Percentiles rank a stretch among this genome's conserved stretches.
These are phyloP conservation scores for Helenozyma rhizophorensis DNA, from an alignment of 805 yeast species.

Conservation along the genomic window DNA sequence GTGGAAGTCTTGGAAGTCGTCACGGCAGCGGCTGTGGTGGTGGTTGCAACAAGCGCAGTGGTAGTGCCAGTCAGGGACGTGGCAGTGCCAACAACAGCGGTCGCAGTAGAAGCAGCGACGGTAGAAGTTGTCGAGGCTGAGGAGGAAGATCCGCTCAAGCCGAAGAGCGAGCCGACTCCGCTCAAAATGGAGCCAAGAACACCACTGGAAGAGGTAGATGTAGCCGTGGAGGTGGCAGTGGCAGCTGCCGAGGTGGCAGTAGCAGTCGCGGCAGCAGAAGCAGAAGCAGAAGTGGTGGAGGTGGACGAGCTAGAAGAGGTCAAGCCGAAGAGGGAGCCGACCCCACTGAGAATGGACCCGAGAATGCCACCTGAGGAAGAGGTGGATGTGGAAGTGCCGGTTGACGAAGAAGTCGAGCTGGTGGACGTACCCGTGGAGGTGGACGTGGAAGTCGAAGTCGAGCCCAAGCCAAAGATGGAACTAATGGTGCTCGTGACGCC, in stretches of 20 bases:
- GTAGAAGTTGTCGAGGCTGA: conserved; percentile 3
- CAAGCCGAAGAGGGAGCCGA: conserved; percentile 2
- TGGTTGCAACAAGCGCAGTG: conserved; percentile 3
- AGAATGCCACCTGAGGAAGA: conserved; percentile 3
- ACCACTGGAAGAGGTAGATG: conserved; percentile 5
- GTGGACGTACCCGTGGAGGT: neutral
- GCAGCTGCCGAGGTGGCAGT: conserved; percentile 2
- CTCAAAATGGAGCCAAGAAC: conserved; percentile 5
- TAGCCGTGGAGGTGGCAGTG: neutral
- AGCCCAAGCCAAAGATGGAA: conserved; percentile 4
- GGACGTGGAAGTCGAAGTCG: conserved; percentile 1
- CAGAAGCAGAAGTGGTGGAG: conserved; percentile 1
- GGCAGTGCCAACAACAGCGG: conserved; percentile 9
- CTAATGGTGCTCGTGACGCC: neutral
- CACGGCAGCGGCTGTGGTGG: conserved; percentile 7
- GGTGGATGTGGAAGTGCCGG: neutral
- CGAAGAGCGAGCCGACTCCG: conserved; percentile 3
- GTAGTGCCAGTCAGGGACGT: conserved; percentile 4
- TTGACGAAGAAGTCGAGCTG: neutral
- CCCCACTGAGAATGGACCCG: conserved; percentile 4
- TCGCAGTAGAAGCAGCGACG: conserved; percentile 1
- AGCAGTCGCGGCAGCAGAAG: conserved; percentile 1
- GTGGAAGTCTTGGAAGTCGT: conserved; percentile 16
- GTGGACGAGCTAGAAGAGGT: neutral
- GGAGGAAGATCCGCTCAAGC: conserved; percentile 6